phyloP scores from a whole-genome alignment of 352 stramenopile genomes.

The Pythium rhizo-oryzae region DNA sequence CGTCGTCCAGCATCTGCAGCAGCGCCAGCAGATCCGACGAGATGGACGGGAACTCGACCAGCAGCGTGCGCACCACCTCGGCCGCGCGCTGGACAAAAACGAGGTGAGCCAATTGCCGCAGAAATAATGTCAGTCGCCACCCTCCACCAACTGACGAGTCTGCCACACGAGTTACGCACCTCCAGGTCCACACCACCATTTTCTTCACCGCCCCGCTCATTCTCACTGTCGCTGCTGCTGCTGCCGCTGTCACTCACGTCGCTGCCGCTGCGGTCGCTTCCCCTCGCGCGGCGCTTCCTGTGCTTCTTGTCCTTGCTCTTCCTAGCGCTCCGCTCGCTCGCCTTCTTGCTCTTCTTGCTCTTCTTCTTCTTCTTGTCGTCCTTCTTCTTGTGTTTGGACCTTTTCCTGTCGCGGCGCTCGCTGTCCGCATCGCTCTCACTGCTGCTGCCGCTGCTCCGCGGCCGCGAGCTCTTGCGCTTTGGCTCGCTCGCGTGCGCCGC shows the following conservation, averaged over 20 bases:
- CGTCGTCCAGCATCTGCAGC: conserved; percentile 79
- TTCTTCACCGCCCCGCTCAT: conserved; percentile 8
- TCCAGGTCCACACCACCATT: conserved; percentile 18
- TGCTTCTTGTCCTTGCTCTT: no score
- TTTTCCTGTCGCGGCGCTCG: conserved; percentile 28
- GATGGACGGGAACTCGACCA: conserved; percentile 70
- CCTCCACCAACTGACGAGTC: background rate
- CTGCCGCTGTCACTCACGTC: background rate
- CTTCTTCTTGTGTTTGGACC: conserved; percentile 37
- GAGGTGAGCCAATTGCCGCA: no score
- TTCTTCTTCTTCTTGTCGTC: conserved; percentile 31
- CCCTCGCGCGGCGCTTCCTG: background rate
- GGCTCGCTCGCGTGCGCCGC: conserved; percentile 9
- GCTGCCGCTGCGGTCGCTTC: background rate
- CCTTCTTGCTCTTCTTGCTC: conserved; percentile 19
- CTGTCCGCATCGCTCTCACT: conserved; percentile 34
- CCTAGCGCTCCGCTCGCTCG: background rate
- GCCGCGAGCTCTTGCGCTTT: background rate
- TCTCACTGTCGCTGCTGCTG: conserved; percentile 5
- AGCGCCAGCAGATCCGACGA: conserved; percentile 63
- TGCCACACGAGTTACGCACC: background rate
- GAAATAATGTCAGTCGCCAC: no score
- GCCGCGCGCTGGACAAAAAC: conserved; percentile 38
- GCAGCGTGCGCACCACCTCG: conserved; percentile 52
- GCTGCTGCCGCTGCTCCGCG: conserved; percentile 14